phyloP scores from a whole-genome alignment of 768 basidiomycete genomes.

The Russula brevipes region DNA sequence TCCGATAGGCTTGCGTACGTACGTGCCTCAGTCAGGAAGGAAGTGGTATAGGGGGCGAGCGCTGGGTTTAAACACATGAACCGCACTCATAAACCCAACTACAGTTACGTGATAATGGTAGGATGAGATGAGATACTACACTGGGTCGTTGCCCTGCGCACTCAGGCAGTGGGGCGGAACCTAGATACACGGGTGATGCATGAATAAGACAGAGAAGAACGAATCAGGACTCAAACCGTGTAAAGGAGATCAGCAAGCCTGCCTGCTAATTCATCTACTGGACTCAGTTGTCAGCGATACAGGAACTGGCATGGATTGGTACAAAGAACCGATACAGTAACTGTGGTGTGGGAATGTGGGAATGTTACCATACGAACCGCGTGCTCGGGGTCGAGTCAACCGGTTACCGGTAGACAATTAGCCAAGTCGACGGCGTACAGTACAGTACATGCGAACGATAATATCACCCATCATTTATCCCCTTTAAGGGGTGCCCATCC shows the following conservation, averaged over 20 bases:
- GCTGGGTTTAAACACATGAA: background rate
- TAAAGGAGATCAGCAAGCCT: background rate
- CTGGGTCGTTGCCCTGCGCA: too few relatives aligned
- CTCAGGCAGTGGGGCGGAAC: background rate
- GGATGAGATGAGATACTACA: background rate
- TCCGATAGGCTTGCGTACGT: background rate
- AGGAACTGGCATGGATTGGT: background rate
- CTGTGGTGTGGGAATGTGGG: background rate
- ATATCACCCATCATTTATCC: too few relatives aligned
- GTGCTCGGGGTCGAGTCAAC: background rate
- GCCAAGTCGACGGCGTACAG: background rate
- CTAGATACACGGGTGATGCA: too few relatives aligned
- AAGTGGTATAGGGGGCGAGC: background rate
- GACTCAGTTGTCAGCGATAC: background rate
- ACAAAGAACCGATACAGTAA: background rate
- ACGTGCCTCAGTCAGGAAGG: background rate
- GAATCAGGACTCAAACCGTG: background rate
- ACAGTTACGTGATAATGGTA: slow-evolving; percentile 1
- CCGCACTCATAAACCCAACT: background rate
- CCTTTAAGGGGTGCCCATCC: too few relatives aligned
- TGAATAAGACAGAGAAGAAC: background rate
- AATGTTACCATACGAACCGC: background rate
- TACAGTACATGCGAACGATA: background rate
- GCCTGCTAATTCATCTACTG: background rate
- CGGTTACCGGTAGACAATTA: background rate